Percentiles rank a stretch among this genome's conserved stretches.
Evolutionary conservation across 768 basidiomycete species (phyloP).

Genomic region (Cystoderma amianthinum): DNA sequence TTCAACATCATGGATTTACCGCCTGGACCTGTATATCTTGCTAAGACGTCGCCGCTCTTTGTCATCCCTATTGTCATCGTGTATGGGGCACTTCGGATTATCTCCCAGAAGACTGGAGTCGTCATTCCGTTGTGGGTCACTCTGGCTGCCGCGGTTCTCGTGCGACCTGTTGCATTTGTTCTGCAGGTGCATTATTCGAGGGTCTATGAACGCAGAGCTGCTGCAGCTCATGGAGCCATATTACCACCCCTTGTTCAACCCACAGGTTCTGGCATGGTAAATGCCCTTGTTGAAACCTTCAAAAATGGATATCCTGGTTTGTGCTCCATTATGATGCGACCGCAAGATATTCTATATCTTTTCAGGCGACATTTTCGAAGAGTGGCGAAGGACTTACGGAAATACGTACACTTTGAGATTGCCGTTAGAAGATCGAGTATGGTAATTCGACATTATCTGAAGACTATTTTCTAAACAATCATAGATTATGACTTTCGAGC

Average conservation of each 20-base stretch:
- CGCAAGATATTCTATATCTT: too few relatives aligned
- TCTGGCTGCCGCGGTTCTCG: not conserved
- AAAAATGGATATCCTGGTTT: conserved; percentile 25
- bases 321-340: too few relatives aligned
- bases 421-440: conserved; percentile 20
- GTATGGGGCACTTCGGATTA: conserved; percentile 4
- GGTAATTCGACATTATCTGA: too few relatives aligned
- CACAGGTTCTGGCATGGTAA: conserved; percentile 8
- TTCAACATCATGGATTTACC: not conserved
- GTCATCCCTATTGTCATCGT: conserved; percentile 6
- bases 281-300: conserved; percentile 15
- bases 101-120: conserved; percentile 1
- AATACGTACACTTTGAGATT: conserved; percentile 16
- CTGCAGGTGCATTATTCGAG: conserved; percentile 8
- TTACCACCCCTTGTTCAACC: conserved; percentile 22
- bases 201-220: conserved; percentile 14
- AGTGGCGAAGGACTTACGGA: conserved; percentile 15
- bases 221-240: conserved; percentile 23
- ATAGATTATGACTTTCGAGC: conserved; percentile 27
- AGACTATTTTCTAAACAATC: too few relatives aligned
- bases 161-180: not conserved
- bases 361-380: conserved; percentile 11
- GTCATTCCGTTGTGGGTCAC: not conserved
- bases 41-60: conserved; percentile 7
- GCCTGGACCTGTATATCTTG: conserved; percentile 2